Percentiles rank a stretch among this genome's conserved stretches.
Conservation (phyloP, 495 filamentous ascomycete species). For the Parathielavia appendiculata region DNA sequence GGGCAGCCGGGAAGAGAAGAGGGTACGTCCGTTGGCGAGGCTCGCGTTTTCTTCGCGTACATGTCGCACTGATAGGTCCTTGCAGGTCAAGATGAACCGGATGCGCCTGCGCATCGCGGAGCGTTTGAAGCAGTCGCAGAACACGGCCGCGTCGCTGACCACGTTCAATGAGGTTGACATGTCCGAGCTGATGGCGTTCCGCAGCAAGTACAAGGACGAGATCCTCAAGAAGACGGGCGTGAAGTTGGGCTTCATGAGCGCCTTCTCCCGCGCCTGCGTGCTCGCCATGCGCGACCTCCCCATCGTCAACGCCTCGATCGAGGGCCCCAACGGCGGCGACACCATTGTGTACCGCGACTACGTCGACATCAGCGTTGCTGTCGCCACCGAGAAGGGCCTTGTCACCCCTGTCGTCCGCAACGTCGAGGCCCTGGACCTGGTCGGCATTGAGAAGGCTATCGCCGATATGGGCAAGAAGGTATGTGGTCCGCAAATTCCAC, state of each 20-base stretch:
- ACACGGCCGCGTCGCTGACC: constrained; percentile 93
- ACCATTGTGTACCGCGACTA: constrained; percentile 98
- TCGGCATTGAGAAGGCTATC: constrained; percentile 87
- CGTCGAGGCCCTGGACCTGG: constrained; percentile 76
- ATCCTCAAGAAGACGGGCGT: constrained; percentile 92
- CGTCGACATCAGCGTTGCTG: constrained; percentile 94
- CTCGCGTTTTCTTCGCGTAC: neutral
- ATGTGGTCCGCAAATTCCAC: neutral
- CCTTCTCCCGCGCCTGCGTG: constrained; percentile 86
- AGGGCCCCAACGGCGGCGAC: constrained; percentile 89
- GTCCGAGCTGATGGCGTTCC: constrained; percentile 95
- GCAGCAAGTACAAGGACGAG: constrained; percentile 94
- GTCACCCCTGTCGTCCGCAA: constrained; percentile 97
- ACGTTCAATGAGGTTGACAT: constrained; percentile 99
- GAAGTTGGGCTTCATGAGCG: constrained; percentile 98
- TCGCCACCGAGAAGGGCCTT: constrained; percentile 95
- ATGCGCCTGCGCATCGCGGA: constrained; percentile 97
- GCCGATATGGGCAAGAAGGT: constrained; percentile 95
- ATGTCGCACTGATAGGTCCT: constrained; percentile 10
- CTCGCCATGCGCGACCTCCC: constrained; percentile 93
- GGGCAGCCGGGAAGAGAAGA: constrained; percentile 81
- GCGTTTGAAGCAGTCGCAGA: constrained; percentile 97
- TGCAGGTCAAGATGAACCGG: constrained; percentile 97
- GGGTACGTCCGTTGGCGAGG: constrained; percentile 49
- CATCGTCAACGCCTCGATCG: constrained; percentile 95